Percentiles rank a stretch among this genome's conserved stretches.
phyloP scores from a whole-genome alignment of 2,329 filamentous ascomycete species.

The Diaporthe humulicola region DNA sequence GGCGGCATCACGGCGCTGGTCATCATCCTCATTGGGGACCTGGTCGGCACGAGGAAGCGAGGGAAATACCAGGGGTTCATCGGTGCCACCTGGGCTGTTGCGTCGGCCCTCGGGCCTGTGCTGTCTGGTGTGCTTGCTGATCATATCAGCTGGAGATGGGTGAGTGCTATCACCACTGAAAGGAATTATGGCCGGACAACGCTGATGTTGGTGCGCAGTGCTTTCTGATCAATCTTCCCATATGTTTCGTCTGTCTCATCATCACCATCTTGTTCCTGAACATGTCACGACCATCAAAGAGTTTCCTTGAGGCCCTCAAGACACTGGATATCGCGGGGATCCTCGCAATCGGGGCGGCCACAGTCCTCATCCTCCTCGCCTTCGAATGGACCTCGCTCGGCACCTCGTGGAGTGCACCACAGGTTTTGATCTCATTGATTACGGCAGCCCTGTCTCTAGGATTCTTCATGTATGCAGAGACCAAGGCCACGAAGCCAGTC shows the following conservation, averaged over 20 bases:
- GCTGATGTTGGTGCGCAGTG: constrained; percentile 20
- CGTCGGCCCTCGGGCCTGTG: constrained; percentile 32
- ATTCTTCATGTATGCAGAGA: constrained; percentile 31
- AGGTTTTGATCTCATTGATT: constrained; percentile 25
- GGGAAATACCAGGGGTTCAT: constrained; percentile 37
- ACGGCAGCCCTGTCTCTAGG: constrained; percentile 4
- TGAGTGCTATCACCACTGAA: background rate
- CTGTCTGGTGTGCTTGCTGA: constrained; percentile 33
- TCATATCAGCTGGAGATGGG: constrained; percentile 37
- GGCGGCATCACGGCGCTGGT: constrained; percentile 31
- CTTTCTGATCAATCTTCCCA: constrained; percentile 33
- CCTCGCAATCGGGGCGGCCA: constrained; percentile 2
- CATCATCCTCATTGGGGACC: constrained; percentile 32
- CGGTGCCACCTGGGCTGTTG: constrained; percentile 35
- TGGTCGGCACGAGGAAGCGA: constrained; percentile 26
- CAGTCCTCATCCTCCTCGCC: constrained; percentile 9
- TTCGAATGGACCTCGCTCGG: constrained; percentile 34
- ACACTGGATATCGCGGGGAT: constrained; percentile 25
- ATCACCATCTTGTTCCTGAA: constrained; percentile 33
- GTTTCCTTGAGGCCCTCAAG: background rate
- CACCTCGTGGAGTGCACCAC: constrained; percentile 11
- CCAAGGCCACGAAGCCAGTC: constrained; percentile 28
- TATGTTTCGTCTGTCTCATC: constrained; percentile 26
- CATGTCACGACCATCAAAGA: constrained; percentile 31
- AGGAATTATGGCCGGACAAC: background rate